Evolutionary conservation across 1,284 basidiomycete species (phyloP), one percentile per base, ranked within the genome.

Genomic region (Irpex rosettiformis): DNA sequence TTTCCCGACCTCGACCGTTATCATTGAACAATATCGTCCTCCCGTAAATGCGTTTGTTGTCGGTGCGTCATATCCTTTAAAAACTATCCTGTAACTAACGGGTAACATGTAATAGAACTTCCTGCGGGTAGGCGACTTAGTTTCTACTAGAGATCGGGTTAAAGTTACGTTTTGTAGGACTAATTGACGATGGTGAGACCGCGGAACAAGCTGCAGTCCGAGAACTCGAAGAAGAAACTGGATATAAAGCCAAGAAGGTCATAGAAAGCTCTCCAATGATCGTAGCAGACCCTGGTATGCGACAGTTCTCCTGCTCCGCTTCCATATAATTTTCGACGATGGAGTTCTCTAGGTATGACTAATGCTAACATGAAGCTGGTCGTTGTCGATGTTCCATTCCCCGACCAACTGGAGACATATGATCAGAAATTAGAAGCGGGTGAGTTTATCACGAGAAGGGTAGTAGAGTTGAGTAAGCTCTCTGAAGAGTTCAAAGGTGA

Each of bases 211-310:
- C 93, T 0, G 94, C 93, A 0, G 78, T 94, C 33, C 83, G 94
- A 33, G 95, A 98, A 69, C 80, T 98, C 6, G 79, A 88, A 65
- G 95, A 98, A 74, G 95, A 97, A 73, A 96, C 94, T 0, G 94
- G 94, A 1, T 96, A 89, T 72, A 83, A 78, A 62, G 86, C 81
- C n/a, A 76, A 79, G 63, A 73, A 75, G 40, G 77, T 94, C 33
- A 68, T 87, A 27, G 80, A 91, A 55, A 78, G 85, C 0, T 88
- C 90, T 1, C 84, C 89, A 1, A 70, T 91, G 1, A 70, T 92
- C 25, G 91, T 91, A 43, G 79, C 78, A 63, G 91, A 93, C 75
- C 93, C 85, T 69, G 93, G 89, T 89, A 43, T 60, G 80, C 73
- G 43, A 21, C 4, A 5, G 21, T 33, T 30, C 27, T 55, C 13